These are phyloP conservation scores for Colletotrichum brevisporum DNA, from an alignment of 2,329 filamentous ascomycete genomes.

Conservation along the genomic window DNA sequence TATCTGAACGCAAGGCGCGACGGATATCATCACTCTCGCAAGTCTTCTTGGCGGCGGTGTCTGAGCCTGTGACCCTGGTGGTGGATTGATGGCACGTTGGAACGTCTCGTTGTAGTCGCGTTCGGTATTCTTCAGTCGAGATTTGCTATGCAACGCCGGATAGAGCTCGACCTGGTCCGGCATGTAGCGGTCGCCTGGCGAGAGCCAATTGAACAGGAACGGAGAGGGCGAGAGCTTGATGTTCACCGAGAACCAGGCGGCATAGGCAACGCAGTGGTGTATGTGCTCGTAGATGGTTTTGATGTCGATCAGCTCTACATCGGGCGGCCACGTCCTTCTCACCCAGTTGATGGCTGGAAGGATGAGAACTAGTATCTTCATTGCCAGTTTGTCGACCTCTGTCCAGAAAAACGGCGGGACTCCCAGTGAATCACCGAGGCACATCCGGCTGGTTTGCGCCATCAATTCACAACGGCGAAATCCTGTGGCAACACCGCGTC, in stretches of 20 bases:
- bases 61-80: not conserved
- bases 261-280: conserved; percentile 49
- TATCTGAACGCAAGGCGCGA: conserved; percentile 46
- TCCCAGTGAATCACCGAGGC: conserved; percentile 42
- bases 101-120: not conserved
- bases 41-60: conserved; percentile 1
- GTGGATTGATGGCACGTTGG: not conserved
- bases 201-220: conserved; percentile 45
- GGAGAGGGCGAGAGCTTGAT: conserved; percentile 46
- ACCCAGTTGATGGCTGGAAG: conserved; percentile 45
- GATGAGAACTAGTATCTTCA: conserved; percentile 44
- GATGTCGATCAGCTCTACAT: conserved; percentile 7
- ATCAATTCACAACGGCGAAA: conserved; percentile 48
- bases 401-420: conserved; percentile 49
- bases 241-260: conserved; percentile 49
- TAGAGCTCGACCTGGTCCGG: conserved; percentile 43
- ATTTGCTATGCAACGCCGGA: conserved; percentile 40
- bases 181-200: conserved; percentile 47
- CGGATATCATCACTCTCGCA: conserved; percentile 51
- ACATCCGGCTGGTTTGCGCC: conserved; percentile 44
- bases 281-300: conserved; percentile 38
- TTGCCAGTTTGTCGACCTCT: conserved; percentile 47
- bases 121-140: conserved; percentile 30
- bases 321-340: conserved; percentile 21
- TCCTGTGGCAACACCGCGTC: conserved; percentile 42